Evolutionary conservation across 495 filamentous ascomycete species (phyloP).

Genomic region (Neurospora sp.): DNA sequence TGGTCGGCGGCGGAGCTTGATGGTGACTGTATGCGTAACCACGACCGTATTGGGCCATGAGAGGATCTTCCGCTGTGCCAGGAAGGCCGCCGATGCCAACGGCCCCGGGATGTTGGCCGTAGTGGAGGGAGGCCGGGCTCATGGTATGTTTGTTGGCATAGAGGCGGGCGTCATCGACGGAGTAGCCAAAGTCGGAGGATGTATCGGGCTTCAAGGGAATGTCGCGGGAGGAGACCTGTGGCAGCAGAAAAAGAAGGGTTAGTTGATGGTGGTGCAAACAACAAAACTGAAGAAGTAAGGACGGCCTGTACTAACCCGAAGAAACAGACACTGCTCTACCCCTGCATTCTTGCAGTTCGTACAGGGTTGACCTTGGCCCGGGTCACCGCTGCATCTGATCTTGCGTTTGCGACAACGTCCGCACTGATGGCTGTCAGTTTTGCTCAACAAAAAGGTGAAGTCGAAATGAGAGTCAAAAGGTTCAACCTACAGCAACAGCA

Average conservation of each 20-base stretch:
- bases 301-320: conserved; percentile 47
- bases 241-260: conserved; percentile 11
- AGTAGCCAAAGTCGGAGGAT: conserved; percentile 26
- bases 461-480: not conserved
- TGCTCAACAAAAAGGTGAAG: not conserved
- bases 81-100: not conserved
- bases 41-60: not conserved
- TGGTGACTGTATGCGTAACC: not conserved
- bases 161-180: conserved; percentile 27
- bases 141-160: conserved; percentile 23
- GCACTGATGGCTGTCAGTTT: conserved; percentile 48
- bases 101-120: not conserved
- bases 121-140: not conserved
- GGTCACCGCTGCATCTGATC: conserved; percentile 91
- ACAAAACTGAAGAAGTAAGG: conserved; percentile 1
- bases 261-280: not conserved
- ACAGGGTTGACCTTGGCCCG: conserved; percentile 64
- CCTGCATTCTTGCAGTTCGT: conserved; percentile 71
- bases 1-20: not conserved
- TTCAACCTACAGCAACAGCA: conserved; percentile 54
- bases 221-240: conserved; percentile 39
- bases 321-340: conserved; percentile 61
- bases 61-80: not conserved
- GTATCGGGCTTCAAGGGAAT: conserved; percentile 29
- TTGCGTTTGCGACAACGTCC: conserved; percentile 85